These are phyloP conservation scores for Aspergillus brunneoviolaceus DNA, from an alignment of 2,329 filamentous ascomycete genomes.

Conservation along the genomic window DNA sequence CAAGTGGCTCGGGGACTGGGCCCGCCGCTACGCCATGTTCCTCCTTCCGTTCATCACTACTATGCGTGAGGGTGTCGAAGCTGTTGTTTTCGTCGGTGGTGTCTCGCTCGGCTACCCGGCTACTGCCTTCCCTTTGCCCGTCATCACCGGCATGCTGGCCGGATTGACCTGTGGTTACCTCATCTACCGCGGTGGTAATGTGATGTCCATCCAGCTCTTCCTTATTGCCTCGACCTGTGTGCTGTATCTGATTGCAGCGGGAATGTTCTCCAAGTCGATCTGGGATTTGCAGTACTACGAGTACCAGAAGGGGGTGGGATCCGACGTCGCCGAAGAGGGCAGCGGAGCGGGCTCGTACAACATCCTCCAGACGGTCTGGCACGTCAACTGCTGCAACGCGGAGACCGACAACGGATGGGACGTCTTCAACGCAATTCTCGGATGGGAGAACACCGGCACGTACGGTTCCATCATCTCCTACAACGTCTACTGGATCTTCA, in stretches of 20 bases:
- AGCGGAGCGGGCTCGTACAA: slow-evolving; percentile 75
- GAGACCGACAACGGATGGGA: slow-evolving; percentile 74
- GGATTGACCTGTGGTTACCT: slow-evolving; percentile 68
- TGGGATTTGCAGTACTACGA: slow-evolving; percentile 70
- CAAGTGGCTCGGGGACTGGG: slow-evolving; percentile 58
- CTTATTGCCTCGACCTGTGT: slow-evolving; percentile 79
- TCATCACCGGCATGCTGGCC: slow-evolving; percentile 68
- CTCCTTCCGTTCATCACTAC: slow-evolving; percentile 75
- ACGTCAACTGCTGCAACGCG: slow-evolving; percentile 81
- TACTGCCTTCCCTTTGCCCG: slow-evolving; percentile 53
- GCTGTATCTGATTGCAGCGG: slow-evolving; percentile 79
- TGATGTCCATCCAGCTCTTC: slow-evolving; percentile 70
- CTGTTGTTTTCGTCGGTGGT: slow-evolving; percentile 20
- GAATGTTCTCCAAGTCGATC: slow-evolving; percentile 73
- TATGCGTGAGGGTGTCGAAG: slow-evolving; percentile 21
- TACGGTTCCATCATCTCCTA: slow-evolving; percentile 84
- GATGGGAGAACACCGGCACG: slow-evolving; percentile 85
- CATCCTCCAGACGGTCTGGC: slow-evolving; percentile 75
- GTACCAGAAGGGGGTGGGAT: slow-evolving; percentile 40
- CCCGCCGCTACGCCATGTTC: slow-evolving; percentile 85
- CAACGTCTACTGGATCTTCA: slow-evolving; percentile 71
- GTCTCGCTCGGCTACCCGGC: slow-evolving; percentile 58
- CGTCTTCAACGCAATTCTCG: slow-evolving; percentile 80
- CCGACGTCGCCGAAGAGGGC: slow-evolving; percentile 61
- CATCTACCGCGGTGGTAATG: slow-evolving; percentile 71